Evolutionary conservation across 139 green algal genomes (phyloP).

Genomic region (Tetraselmis striata): DNA sequence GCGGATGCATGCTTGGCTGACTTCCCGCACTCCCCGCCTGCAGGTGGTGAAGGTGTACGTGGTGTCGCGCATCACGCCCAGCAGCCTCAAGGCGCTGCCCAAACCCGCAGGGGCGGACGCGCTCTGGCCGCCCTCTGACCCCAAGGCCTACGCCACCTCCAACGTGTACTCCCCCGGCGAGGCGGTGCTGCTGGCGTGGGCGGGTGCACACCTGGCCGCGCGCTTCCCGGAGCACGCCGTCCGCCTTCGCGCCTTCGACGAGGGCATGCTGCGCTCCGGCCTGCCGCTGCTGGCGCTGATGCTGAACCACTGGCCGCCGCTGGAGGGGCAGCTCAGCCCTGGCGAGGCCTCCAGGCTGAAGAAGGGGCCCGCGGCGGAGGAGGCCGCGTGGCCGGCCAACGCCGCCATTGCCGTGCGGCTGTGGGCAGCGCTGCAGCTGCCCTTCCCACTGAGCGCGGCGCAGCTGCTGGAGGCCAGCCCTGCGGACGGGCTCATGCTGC

Average conservation of each 20-base stretch:
- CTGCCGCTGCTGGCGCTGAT: constrained; percentile 54
- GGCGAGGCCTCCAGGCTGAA: not conserved
- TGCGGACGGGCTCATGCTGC: constrained; percentile 21
- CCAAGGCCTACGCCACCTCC: constrained; percentile 1
- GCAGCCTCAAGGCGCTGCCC: constrained; percentile 39
- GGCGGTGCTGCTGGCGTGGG: constrained; percentile 60
- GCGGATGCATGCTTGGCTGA: no score
- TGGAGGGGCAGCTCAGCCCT: not conserved
- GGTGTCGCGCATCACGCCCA: constrained; percentile 51
- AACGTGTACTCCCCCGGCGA: constrained; percentile 64
- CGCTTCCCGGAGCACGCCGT: constrained; percentile 1
- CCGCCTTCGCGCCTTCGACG: constrained; percentile 25
- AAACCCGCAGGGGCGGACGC: not conserved
- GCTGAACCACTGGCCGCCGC: constrained; percentile 12
- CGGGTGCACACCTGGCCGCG: constrained; percentile 25
- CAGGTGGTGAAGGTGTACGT: constrained; percentile 65
- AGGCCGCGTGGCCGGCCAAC: not conserved
- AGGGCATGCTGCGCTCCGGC: constrained; percentile 32
- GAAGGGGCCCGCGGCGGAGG: not conserved
- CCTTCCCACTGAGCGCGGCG: constrained; percentile 12
- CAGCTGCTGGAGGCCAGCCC: constrained; percentile 16
- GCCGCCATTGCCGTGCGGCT: not conserved
- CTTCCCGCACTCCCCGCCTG: not conserved
- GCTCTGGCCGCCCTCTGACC: not conserved
- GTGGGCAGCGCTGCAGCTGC: constrained; percentile 10